phyloP scores from a whole-genome alignment of 768 basidiomycete genomes.

The Cystofilobasidium bisporidii region DNA sequence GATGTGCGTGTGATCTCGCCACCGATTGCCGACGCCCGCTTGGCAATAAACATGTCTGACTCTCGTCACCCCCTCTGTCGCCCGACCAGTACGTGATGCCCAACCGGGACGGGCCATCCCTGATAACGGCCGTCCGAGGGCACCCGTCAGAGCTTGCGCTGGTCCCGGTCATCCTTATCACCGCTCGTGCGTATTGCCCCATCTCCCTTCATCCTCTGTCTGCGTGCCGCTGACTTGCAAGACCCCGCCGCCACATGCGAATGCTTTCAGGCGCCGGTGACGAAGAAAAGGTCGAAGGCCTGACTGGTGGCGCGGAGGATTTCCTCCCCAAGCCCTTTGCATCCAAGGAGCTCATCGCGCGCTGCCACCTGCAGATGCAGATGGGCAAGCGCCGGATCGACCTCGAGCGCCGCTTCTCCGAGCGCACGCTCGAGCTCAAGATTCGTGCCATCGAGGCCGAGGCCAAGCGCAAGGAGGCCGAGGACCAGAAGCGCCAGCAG shows the following conservation, averaged over 20 bases:
- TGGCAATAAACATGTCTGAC: too few species aligned
- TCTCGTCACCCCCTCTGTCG: neutral
- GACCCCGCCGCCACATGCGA: too few species aligned
- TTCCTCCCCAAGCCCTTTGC: constrained; percentile 44
- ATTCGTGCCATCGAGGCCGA: constrained; percentile 36
- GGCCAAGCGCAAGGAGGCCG: constrained; percentile 33
- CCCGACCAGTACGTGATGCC: constrained; percentile 26
- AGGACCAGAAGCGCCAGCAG: constrained; percentile 39
- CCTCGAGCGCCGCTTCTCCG: constrained; percentile 19
- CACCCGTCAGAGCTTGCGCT: constrained; percentile 25
- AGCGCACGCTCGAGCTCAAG: constrained; percentile 23
- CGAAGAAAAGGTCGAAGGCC: constrained; percentile 40
- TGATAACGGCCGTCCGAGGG: constrained; percentile 36
- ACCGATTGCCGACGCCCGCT: too few species aligned
- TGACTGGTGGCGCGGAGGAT: constrained; percentile 39
- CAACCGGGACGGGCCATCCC: constrained; percentile 39
- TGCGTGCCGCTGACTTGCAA: too few species aligned
- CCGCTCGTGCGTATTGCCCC: constrained; percentile 6
- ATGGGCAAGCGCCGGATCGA: constrained; percentile 39
- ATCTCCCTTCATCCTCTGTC: too few species aligned
- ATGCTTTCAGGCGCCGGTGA: constrained; percentile 38
- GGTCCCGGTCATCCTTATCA: constrained; percentile 39
- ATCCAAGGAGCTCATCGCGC: constrained; percentile 41
- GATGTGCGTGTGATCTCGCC: constrained; percentile 29
- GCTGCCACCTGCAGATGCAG: constrained; percentile 42